A percentile compares a stretch with the other conserved stretches of the same genome.
These are phyloP conservation scores for Eutrema salsugineum DNA, from an alignment of 441 rosid species.

Conservation along the genomic window DNA sequence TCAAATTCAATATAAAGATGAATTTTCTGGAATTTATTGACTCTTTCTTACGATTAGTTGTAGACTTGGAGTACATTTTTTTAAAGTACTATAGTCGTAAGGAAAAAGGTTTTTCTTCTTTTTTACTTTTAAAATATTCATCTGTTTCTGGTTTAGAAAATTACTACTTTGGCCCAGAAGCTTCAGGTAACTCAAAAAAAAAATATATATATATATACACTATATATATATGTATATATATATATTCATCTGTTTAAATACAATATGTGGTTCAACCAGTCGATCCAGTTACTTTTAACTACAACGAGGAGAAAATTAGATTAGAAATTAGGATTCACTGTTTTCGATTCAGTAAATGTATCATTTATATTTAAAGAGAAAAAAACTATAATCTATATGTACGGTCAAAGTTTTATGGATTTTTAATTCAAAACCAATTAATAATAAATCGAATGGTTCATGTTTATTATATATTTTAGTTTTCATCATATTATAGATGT, in stretches of 20 bases:
- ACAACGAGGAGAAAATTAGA: no score
- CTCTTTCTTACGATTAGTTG: neutral
- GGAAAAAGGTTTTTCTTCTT: neutral
- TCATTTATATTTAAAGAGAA: neutral
- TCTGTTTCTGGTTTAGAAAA: no score
- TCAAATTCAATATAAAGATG: neutral
- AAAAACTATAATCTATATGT: no score
- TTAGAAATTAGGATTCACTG: neutral
- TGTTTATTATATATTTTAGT: neutral
- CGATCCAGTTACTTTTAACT: neutral
- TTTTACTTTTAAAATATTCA: neutral
- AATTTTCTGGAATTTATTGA: conserved; percentile 6
- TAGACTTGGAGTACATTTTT: conserved; percentile 4
- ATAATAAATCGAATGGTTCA: neutral
- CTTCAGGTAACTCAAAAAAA: no score
- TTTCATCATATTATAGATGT: neutral
- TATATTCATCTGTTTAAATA: neutral
- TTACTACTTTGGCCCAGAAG: no score
- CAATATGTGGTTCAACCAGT: neutral
- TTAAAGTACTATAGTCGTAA: neutral
- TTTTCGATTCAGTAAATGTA: no score
- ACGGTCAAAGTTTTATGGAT: no score
- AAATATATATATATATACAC: no score
- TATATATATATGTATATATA: no score
- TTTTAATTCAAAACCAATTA: no score